Conservation (phyloP, 2,329 filamentous ascomycete species). For the Cladosporium oxysporum region DNA sequence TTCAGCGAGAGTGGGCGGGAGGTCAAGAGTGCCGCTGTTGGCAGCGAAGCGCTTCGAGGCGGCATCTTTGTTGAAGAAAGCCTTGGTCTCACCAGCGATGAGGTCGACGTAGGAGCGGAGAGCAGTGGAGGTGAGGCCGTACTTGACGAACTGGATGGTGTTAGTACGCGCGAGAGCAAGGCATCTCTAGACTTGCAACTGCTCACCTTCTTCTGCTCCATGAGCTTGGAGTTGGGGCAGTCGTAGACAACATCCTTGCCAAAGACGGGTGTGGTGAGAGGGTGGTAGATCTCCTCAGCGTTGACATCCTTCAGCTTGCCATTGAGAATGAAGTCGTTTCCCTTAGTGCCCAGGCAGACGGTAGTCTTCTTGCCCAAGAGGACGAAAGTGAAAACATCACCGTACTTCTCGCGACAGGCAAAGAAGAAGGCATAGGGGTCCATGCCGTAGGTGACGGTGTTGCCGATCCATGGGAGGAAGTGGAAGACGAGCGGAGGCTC, state of each 20-base stretch:
- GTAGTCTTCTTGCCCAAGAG: constrained; percentile 88
- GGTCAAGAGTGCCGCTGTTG: constrained; percentile 63
- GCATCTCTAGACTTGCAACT: background rate
- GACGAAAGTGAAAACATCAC: constrained; percentile 86
- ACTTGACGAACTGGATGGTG: constrained; percentile 69
- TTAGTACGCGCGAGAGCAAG: constrained; percentile 13
- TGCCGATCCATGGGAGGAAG: constrained; percentile 74
- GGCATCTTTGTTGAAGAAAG: constrained; percentile 69
- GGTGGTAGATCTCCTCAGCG: constrained; percentile 86
- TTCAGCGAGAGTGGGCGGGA: constrained; percentile 76
- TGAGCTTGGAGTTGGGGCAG: constrained; percentile 86
- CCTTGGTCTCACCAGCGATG: constrained; percentile 72
- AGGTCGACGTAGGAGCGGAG: constrained; percentile 77
- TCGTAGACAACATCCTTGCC: constrained; percentile 87
- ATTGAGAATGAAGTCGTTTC: constrained; percentile 90
- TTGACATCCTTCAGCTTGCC: constrained; percentile 87
- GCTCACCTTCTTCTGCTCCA: constrained; percentile 91
- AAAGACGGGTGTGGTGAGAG: constrained; percentile 71
- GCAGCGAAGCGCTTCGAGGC: constrained; percentile 41
- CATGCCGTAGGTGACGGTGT: constrained; percentile 91
- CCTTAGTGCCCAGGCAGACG: constrained; percentile 76
- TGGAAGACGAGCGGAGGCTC: constrained; percentile 64
- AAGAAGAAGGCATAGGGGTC: constrained; percentile 88
- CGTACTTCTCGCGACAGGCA: constrained; percentile 73
- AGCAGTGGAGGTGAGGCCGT: constrained; percentile 72